These are phyloP conservation scores for Chytriomyces hyalinus DNA, from an alignment of 192 early-diverging fungal species.

Conservation along the genomic window DNA sequence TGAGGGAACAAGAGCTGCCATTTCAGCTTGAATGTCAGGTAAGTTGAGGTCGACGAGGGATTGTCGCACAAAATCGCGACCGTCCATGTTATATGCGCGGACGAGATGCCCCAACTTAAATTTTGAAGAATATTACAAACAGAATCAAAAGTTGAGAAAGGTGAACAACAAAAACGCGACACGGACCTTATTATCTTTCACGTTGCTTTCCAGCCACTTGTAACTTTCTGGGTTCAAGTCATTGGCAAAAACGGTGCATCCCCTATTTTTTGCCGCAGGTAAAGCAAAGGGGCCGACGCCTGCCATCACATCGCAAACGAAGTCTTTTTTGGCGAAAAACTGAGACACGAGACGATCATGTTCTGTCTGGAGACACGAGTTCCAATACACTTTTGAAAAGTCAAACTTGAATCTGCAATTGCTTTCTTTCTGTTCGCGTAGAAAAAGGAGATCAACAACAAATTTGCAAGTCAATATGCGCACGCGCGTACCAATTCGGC, in stretches of 20 bases:
- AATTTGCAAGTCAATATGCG: not conserved
- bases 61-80: constrained; percentile 83
- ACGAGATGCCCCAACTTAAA: constrained; percentile 68
- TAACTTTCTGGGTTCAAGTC: constrained; percentile 94
- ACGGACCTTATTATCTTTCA: constrained; percentile 80
- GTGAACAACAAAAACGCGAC: not conserved
- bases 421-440: constrained; percentile 74
- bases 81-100: constrained; percentile 85
- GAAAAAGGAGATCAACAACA: not conserved
- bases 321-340: constrained; percentile 71
- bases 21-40: constrained; percentile 33
- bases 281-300: constrained; percentile 97
- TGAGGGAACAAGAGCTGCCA: constrained; percentile 39
- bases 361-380: constrained; percentile 93
- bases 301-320: constrained; percentile 94
- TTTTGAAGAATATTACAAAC: no score
- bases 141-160: not conserved
- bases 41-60: constrained; percentile 70
- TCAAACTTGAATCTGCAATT: constrained; percentile 91
- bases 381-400: constrained; percentile 99
- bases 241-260: constrained; percentile 91
- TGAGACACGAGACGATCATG: constrained; percentile 86
- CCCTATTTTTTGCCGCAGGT: constrained; percentile 82
- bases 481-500: constrained; percentile 72
- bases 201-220: constrained; percentile 80